Evolutionary conservation across 495 filamentous ascomycete genomes (phyloP).

Genomic region (Neurospora hispaniola): DNA sequence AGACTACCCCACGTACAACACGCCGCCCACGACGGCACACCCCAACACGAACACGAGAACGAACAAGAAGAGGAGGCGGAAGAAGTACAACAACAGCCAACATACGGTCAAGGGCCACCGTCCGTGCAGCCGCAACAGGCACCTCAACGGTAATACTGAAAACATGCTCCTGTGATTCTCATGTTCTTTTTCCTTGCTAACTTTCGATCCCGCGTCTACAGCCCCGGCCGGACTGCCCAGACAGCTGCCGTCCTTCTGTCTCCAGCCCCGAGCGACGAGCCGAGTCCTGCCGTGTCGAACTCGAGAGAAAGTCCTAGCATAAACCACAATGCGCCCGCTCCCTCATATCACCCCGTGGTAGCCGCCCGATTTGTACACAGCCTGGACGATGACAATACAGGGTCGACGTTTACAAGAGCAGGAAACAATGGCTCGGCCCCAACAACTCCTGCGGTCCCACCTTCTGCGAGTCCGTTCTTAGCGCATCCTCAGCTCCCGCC

Average conservation of each 20-base stretch:
- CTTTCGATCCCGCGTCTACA: background rate
- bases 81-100: slow-evolving; percentile 1
- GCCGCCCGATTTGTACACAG: slow-evolving; percentile 19
- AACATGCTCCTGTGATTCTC: background rate
- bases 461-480: background rate
- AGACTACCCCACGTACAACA: background rate
- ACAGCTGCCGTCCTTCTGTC: slow-evolving; percentile 36
- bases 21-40: background rate
- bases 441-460: background rate
- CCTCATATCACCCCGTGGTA: slow-evolving; percentile 8
- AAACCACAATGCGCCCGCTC: background rate
- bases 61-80: background rate
- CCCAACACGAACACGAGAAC: background rate
- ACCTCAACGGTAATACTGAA: slow-evolving; percentile 8
- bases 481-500: background rate
- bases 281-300: slow-evolving; percentile 29
- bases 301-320: slow-evolving; percentile 21
- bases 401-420: background rate
- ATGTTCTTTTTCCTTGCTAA: background rate
- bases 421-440: background rate
- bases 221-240: background rate
- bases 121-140: slow-evolving; percentile 3
- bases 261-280: slow-evolving; percentile 46
- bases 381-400: background rate
- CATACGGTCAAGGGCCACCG: background rate